Conservation (phyloP, 371 early-diverging fungal species). For the Mucor circinelloides region DNA sequence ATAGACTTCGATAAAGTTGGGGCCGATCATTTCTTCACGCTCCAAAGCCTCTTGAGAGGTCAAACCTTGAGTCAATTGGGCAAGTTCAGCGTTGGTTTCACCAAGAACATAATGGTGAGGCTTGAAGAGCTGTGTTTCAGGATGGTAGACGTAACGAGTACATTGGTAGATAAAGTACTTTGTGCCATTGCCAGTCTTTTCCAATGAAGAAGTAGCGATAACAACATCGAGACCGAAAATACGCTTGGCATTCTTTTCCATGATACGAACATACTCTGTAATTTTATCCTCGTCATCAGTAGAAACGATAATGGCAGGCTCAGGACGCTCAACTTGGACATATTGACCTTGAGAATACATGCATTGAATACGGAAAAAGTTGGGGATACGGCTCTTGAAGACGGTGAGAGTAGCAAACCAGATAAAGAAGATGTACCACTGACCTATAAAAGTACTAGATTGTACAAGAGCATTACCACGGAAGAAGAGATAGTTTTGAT, state of each 20-base stretch:
- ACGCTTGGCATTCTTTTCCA: constrained; percentile 33
- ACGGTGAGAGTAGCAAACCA: constrained; percentile 65
- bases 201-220: constrained; percentile 44
- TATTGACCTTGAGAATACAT: constrained; percentile 54
- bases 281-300: constrained; percentile 10
- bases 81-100: constrained; percentile 46
- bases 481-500: constrained; percentile 36
- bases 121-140: constrained; percentile 41
- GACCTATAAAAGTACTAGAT: constrained; percentile 47
- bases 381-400: constrained; percentile 48
- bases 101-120: constrained; percentile 65
- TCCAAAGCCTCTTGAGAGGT: constrained; percentile 56
- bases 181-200: constrained; percentile 55
- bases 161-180: constrained; percentile 76
- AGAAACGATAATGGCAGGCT: constrained; percentile 29
- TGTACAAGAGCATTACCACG: constrained; percentile 34
- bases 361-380: constrained; percentile 71
- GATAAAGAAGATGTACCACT: constrained; percentile 69
- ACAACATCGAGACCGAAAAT: constrained; percentile 42
- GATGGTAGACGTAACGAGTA: constrained; percentile 60
- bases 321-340: constrained; percentile 70
- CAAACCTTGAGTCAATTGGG: constrained; percentile 53
- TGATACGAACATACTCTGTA: constrained; percentile 8
- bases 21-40: constrained; percentile 67
- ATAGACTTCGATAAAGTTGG: constrained; percentile 70